These are phyloP conservation scores for Fomitopsis schrenkii DNA, from an alignment of 1,284 basidiomycete species.

Conservation along the genomic window DNA sequence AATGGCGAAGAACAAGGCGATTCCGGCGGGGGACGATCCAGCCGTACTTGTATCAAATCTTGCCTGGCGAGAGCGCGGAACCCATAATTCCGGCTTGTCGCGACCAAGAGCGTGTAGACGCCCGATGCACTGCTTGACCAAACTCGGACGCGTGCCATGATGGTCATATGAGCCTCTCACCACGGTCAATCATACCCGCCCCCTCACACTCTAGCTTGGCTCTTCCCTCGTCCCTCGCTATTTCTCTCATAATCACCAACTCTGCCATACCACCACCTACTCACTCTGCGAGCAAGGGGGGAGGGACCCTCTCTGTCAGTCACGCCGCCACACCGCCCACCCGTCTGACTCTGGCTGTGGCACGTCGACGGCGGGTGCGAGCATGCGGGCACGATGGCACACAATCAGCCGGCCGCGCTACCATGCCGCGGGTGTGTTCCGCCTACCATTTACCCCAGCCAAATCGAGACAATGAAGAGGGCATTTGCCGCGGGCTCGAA, in stretches of 20 bases:
- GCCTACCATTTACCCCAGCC: not conserved
- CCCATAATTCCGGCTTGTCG: conserved; percentile 17
- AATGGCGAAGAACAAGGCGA: conserved; percentile 8
- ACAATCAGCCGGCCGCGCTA: not conserved
- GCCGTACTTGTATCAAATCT: conserved; percentile 14
- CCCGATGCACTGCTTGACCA: conserved; percentile 11
- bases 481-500: not conserved
- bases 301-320: too few relatives aligned
- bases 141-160: conserved; percentile 10
- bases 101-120: conserved; percentile 9
- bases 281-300: too few relatives aligned
- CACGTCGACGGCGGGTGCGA: too few relatives aligned
- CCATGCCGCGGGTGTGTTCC: not conserved
- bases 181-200: conserved; percentile 22
- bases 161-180: conserved; percentile 19
- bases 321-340: too few relatives aligned
- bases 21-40: conserved; percentile 8
- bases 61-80: conserved; percentile 9
- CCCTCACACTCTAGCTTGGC: not conserved
- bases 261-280: too few relatives aligned
- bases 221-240: not conserved
- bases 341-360: not conserved
- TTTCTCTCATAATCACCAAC: not conserved
- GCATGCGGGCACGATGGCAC: not conserved
- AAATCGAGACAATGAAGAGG: not conserved